Evolutionary conservation across 2,329 filamentous ascomycete species (phyloP).

Genomic region (Camptophora hylomeconis): DNA sequence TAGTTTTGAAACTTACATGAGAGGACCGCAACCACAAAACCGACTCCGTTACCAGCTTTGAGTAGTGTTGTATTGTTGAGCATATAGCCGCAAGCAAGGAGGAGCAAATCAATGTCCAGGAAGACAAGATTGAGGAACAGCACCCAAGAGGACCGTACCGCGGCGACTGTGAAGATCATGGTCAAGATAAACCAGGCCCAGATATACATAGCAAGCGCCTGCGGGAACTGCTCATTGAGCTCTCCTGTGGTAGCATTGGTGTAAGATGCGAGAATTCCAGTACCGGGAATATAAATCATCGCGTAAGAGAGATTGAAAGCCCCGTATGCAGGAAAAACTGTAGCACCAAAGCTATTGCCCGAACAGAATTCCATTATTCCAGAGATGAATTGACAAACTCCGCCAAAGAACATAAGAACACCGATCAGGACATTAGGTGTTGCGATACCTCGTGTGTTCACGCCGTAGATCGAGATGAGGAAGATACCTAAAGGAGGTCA

Average conservation of each 20-base stretch:
- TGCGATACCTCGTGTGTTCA: constrained; percentile 16
- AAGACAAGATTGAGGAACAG: constrained; percentile 17
- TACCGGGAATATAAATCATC: constrained; percentile 26
- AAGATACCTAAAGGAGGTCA: constrained; percentile 18
- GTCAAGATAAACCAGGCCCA: constrained; percentile 22
- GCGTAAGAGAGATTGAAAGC: constrained; percentile 29
- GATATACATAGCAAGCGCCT: constrained; percentile 18
- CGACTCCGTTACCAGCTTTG: constrained; percentile 16
- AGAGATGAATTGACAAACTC: constrained; percentile 20
- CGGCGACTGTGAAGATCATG: constrained; percentile 18
- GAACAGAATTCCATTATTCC: constrained; percentile 19
- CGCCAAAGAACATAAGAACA: constrained; percentile 26
- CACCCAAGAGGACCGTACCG: constrained; percentile 18
- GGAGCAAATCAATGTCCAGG: constrained; percentile 16
- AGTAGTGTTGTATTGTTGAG: constrained; percentile 9
- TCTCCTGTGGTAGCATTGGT: constrained; percentile 21
- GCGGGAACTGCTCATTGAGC: constrained; percentile 15
- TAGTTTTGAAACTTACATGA: constrained; percentile 15
- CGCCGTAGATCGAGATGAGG: constrained; percentile 16
- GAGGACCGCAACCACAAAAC: constrained; percentile 17
- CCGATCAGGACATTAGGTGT: constrained; percentile 22
- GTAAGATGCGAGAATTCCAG: constrained; percentile 26
- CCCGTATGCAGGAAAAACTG: constrained; percentile 27
- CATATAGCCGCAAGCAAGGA: constrained; percentile 20
- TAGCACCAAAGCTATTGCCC: constrained; percentile 23